A percentile compares a stretch with the other conserved stretches of the same genome.
phyloP scores from a whole-genome alignment of 176 grass and related monocot genomes.

The Aegilops sharonensis region DNA sequence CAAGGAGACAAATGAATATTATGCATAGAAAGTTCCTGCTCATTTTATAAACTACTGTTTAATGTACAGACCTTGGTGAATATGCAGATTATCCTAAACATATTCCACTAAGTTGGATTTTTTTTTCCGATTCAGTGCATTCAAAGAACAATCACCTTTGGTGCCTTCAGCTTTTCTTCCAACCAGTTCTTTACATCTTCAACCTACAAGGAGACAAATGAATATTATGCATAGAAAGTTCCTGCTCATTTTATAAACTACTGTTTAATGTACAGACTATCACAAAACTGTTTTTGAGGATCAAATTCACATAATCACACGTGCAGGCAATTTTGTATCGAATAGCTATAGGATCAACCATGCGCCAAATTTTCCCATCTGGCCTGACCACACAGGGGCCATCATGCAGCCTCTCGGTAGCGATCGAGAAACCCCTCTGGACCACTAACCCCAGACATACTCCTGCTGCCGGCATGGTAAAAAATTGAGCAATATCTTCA shows the following conservation, averaged over 20 bases:
- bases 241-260: neutral
- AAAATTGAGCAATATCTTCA: neutral
- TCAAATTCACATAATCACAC: neutral
- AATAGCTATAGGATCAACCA: neutral
- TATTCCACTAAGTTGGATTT: slow-evolving; percentile 23
- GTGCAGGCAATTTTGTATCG: neutral
- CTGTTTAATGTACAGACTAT: slow-evolving; percentile 1
- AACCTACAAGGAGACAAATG: slow-evolving; percentile 51
- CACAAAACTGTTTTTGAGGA: neutral
- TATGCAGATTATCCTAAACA: slow-evolving; percentile 10
- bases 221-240: neutral
- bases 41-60: neutral
- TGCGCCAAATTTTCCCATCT: neutral
- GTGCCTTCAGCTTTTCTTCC: slow-evolving; percentile 66
- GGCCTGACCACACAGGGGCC: neutral
- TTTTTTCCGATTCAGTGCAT: neutral
- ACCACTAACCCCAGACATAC: too few relatives aligned
- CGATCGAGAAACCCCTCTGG: neutral
- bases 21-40: neutral
- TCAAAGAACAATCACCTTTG: slow-evolving; percentile 60
- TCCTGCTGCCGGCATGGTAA: neutral
- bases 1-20: slow-evolving; percentile 28
- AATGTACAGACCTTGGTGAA: slow-evolving; percentile 4
- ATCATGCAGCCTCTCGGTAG: slow-evolving; percentile 9
- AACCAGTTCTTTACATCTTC: slow-evolving; percentile 95